These are phyloP conservation scores for Excoecaria agallocha DNA, from an alignment of 345 rosid genomes.

Conservation along the genomic window DNA sequence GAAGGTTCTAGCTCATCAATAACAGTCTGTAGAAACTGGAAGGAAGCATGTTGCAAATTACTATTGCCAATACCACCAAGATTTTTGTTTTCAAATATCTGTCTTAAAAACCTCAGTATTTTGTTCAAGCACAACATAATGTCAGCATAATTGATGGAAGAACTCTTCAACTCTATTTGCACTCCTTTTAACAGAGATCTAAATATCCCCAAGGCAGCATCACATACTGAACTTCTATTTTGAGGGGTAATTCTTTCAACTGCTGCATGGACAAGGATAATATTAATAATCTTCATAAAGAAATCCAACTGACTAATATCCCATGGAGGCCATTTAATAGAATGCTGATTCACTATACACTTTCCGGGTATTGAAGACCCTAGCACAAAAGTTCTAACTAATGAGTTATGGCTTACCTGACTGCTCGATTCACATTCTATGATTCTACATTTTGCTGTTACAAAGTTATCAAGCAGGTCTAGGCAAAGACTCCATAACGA, in stretches of 20 bases:
- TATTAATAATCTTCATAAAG: constrained; percentile 28
- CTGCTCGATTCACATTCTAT: constrained; percentile 18
- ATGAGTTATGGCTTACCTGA: constrained; percentile 19
- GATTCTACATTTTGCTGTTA: constrained; percentile 32
- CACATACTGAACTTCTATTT: constrained; percentile 30
- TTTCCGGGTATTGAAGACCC: constrained; percentile 28
- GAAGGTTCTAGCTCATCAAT: constrained; percentile 49
- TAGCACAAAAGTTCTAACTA: constrained; percentile 14
- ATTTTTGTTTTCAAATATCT: constrained; percentile 27
- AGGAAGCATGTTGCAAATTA: constrained; percentile 15
- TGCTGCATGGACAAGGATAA: constrained; percentile 27
- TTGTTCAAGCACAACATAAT: constrained; percentile 38
- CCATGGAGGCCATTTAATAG: constrained; percentile 56
- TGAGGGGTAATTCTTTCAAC: constrained; percentile 19
- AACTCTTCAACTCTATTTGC: constrained; percentile 36
- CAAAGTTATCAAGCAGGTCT: constrained; percentile 41
- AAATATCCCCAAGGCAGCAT: constrained; percentile 47
- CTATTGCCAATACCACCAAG: constrained; percentile 15
- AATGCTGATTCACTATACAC: constrained; percentile 30
- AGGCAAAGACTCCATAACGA: constrained; percentile 48
- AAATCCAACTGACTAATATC: constrained; percentile 39
- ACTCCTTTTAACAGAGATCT: constrained; percentile 45
- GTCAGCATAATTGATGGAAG: constrained; percentile 31
- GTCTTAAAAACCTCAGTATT: constrained; percentile 37
- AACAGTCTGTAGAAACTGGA: constrained; percentile 36